A percentile compares a stretch with the other conserved stretches of the same genome.
Conservation (phyloP, 345 rosid species). For the Syzygium grande region DNA sequence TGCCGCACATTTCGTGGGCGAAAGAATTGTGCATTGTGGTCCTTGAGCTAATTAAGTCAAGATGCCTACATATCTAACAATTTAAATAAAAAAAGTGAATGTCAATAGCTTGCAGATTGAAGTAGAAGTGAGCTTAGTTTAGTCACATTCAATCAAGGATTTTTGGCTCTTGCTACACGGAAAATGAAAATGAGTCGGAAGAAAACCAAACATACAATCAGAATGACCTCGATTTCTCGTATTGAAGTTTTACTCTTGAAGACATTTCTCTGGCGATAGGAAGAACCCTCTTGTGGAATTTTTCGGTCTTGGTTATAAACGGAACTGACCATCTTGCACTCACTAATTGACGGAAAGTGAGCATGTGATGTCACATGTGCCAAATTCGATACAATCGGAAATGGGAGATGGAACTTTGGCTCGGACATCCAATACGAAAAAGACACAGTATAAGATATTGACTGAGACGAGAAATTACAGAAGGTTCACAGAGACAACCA, state of each 20-base stretch:
- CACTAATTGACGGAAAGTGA: not conserved
- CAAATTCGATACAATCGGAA: not conserved
- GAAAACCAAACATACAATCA: not conserved
- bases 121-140: not conserved
- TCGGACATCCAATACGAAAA: not conserved
- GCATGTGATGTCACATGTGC: not conserved
- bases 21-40: too few species aligned
- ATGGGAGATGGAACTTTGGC: not conserved
- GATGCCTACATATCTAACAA: too few species aligned
- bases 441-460: not conserved
- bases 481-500: not conserved
- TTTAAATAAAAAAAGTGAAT: too few species aligned
- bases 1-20: too few species aligned
- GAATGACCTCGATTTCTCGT: not conserved
- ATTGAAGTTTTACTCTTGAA: not conserved
- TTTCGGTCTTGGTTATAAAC: not conserved
- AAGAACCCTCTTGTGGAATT: not conserved
- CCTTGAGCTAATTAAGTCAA: too few species aligned
- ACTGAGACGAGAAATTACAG: not conserved
- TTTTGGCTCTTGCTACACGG: not conserved
- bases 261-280: not conserved
- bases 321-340: not conserved
- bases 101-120: too few species aligned
- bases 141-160: not conserved
- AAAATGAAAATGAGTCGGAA: not conserved